Evolutionary conservation across 176 grass and related monocot species (phyloP).

Genomic region (Areca catechu): DNA sequence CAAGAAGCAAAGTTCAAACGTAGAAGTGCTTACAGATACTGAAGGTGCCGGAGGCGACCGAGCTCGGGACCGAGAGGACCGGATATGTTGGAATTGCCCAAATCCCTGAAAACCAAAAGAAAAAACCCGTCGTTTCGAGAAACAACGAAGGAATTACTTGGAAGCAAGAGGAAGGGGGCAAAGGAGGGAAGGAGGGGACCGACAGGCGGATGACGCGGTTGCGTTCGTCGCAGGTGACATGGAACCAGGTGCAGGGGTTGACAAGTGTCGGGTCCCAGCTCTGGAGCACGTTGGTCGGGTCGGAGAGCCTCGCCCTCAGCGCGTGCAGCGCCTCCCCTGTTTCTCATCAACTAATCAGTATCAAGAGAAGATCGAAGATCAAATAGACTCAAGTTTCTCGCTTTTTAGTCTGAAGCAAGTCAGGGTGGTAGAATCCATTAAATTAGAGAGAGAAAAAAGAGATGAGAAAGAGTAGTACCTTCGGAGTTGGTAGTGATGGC

Average conservation of each 20-base stretch:
- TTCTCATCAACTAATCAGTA: neutral
- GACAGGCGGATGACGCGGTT: constrained; percentile 86
- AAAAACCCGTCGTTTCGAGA: neutral
- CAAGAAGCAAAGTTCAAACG: too few relatives aligned
- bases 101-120: constrained; percentile 53
- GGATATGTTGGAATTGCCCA: constrained; percentile 91
- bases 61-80: constrained; percentile 79
- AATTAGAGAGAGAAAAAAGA: neutral
- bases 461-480: constrained; percentile 13
- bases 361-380: neutral
- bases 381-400: too few relatives aligned
- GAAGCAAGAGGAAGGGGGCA: neutral
- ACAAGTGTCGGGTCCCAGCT: constrained; percentile 98
- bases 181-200: neutral
- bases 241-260: constrained; percentile 99
- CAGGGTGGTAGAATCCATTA: too few relatives aligned
- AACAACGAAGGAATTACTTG: neutral
- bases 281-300: constrained; percentile 92
- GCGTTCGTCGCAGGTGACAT: constrained; percentile 70
- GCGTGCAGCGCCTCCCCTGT: constrained; percentile 78
- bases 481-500: constrained; percentile 33
- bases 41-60: constrained; percentile 68
- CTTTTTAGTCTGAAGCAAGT: too few relatives aligned
- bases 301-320: constrained; percentile 51
- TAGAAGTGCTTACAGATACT: constrained; percentile 50